Base-by-base conservation (phyloP, 208 protist genomes). In the Leishmania major region DNA sequence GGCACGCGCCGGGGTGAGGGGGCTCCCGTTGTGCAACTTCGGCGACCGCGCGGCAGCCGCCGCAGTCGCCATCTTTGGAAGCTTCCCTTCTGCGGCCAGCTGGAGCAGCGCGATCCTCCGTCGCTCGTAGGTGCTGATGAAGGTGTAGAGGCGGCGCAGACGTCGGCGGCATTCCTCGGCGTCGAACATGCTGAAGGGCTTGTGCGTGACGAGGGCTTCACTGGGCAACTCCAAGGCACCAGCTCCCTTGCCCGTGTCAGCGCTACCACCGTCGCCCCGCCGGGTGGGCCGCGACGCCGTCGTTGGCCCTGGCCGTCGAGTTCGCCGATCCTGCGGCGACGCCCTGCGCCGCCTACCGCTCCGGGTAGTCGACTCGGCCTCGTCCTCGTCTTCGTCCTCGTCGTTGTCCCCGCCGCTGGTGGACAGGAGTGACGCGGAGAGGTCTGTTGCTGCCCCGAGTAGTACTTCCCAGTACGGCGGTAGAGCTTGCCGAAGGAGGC, bases 81-180 rank as follows among this genome's bases (percentile, higher is more conserved):
- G 69, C 17, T 74, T 62, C 2, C 82, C 86, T 22, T 51, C 45
- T n/a, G 72, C 75, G 35, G 83, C 84, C 71, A 70, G 55, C 82
- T 47, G 79, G 57, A 79, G 66, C 35, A 84, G 88, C 37, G 80
- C 67, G n/a, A 49, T 59, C 80, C 84, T 87, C 40, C 83, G 57
- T 31, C 45, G 57, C 45, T 84, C 73, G 77, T 93, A 94, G 19
- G 43, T 40, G 10, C 66, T 66, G 47, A 94, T 66, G 74, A 96
- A 96, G 22, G 62, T 45, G 64, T 91, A 85, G 57, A 96, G 62
- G 49, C 89, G 87, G 57, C 89, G 85, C 43, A 96, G 86, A 11
- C 89, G 86, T 17, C 78, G 85, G 17, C 92, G 87, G 77, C 92
- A 96, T 47, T 89, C 85, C 53, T 91, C 89, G 0, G 91, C 88